A percentile compares a stretch with the other conserved stretches of the same genome.
Evolutionary conservation across 83 land plant species (phyloP).

Genomic region (Thuja plicata): DNA sequence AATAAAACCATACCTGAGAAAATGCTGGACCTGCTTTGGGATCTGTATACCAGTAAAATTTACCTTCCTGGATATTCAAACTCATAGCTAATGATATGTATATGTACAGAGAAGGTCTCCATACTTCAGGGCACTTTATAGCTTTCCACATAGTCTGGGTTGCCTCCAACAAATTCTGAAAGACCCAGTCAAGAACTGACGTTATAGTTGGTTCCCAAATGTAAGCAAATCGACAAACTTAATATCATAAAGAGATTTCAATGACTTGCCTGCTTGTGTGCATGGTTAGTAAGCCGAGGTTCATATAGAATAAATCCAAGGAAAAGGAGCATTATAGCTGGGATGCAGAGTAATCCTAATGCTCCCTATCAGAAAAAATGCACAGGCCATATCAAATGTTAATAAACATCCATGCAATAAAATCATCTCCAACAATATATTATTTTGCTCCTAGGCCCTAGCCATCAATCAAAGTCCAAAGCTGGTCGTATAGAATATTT

Average conservation of each 20-base stretch:
- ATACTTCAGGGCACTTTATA: slow-evolving; percentile 28
- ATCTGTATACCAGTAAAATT: slow-evolving; percentile 47
- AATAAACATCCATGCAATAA: not conserved
- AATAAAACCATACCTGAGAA: slow-evolving; percentile 22
- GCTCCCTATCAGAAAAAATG: slow-evolving; percentile 24
- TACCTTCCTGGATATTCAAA: slow-evolving; percentile 38
- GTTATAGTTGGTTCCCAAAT: not conserved
- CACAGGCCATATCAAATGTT: not conserved
- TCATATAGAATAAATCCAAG: slow-evolving; percentile 34
- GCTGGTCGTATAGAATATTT: not conserved
- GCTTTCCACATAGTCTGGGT: slow-evolving; percentile 22
- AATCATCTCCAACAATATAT: not conserved
- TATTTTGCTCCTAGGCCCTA: not conserved
- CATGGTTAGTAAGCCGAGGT: slow-evolving; percentile 21
- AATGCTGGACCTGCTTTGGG: slow-evolving; percentile 27
- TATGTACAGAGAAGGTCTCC: slow-evolving; percentile 47
- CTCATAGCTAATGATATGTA: slow-evolving; percentile 35
- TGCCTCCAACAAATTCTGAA: slow-evolving; percentile 21
- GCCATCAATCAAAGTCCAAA: not conserved
- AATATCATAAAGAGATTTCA: not conserved
- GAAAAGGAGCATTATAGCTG: slow-evolving; percentile 24
- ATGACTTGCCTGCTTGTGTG: slow-evolving; percentile 22
- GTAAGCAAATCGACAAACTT: not conserved
- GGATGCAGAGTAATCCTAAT: slow-evolving; percentile 27
- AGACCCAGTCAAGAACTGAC: slow-evolving; percentile 17